Conservation (phyloP, 805 yeast species). For the Jamesozyma rosinii region DNA sequence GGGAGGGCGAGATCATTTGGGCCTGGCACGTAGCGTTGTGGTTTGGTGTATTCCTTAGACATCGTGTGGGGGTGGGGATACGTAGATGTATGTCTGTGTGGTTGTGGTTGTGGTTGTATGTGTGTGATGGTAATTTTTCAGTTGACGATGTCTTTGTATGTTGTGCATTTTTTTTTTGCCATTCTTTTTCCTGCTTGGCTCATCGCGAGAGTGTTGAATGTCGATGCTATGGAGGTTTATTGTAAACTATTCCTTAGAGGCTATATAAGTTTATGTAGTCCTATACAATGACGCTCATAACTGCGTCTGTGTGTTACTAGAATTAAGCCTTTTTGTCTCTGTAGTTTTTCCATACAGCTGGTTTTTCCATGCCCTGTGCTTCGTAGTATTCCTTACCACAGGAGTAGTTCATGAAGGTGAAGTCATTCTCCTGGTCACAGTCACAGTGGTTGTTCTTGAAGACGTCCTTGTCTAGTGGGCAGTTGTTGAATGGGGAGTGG, state of each 20-base stretch:
- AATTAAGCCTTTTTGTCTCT: background rate
- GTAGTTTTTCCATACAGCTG: slow-evolving; percentile 50
- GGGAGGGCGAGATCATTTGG: slow-evolving; percentile 66
- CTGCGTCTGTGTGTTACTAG: background rate
- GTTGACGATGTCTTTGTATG: too few species aligned
- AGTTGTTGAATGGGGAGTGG: slow-evolving; percentile 66
- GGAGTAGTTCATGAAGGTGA: slow-evolving; percentile 61
- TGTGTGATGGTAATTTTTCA: too few species aligned
- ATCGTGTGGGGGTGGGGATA: slow-evolving; percentile 1
- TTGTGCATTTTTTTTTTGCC: too few species aligned
- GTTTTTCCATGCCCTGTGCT: slow-evolving; percentile 43
- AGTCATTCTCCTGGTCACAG: slow-evolving; percentile 64
- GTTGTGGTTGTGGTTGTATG: too few species aligned
- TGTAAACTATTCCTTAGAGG: too few species aligned
- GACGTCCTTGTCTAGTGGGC: slow-evolving; percentile 60
- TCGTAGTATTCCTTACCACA: slow-evolving; percentile 57
- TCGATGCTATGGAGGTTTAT: too few species aligned
- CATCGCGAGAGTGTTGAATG: too few species aligned
- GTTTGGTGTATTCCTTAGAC: slow-evolving; percentile 22
- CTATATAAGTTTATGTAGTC: too few species aligned
- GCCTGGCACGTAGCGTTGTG: slow-evolving; percentile 37
- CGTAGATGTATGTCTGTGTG: background rate
- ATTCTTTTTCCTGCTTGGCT: too few species aligned
- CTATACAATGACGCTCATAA: too few species aligned
- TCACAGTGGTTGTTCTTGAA: slow-evolving; percentile 56